Evolutionary conservation across 139 green algal genomes (phyloP).

Genomic region (Raphidocelis subcapitata): DNA sequence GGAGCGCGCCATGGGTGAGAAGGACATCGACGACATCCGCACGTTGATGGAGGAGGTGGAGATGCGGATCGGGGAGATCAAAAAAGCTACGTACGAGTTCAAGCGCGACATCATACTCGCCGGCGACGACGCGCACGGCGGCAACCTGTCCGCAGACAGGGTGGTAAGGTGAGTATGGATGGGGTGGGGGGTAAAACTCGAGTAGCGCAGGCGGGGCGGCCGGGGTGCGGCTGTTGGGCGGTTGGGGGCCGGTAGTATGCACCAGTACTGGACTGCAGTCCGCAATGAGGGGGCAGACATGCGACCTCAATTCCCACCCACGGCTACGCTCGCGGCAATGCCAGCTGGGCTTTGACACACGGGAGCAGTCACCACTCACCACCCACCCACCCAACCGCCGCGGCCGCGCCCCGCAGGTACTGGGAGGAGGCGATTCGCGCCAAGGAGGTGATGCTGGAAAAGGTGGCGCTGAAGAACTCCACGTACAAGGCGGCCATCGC

Average conservation of each 20-base stretch:
- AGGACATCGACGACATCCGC: slow-evolving; percentile 69
- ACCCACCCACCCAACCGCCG: too few relatives aligned
- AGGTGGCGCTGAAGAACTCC: slow-evolving; percentile 73
- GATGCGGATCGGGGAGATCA: slow-evolving; percentile 71
- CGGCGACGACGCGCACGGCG: slow-evolving; percentile 67
- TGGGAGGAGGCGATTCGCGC: slow-evolving; percentile 68
- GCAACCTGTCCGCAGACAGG: slow-evolving; percentile 71
- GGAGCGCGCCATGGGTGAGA: slow-evolving; percentile 39
- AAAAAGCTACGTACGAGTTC: slow-evolving; percentile 84
- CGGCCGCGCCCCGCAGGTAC: too few relatives aligned
- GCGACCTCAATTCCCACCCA: too few relatives aligned
- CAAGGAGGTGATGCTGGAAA: slow-evolving; percentile 71
- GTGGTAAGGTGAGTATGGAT: slow-evolving; percentile 50
- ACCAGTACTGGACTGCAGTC: too few relatives aligned
- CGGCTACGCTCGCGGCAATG: too few relatives aligned
- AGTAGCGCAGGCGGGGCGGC: too few relatives aligned
- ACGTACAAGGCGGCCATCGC: slow-evolving; percentile 65
- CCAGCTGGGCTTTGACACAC: too few relatives aligned
- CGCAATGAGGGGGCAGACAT: too few relatives aligned
- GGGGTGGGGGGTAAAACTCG: too few relatives aligned
- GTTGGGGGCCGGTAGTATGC: too few relatives aligned
- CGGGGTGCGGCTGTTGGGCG: too few relatives aligned
- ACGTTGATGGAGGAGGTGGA: slow-evolving; percentile 77
- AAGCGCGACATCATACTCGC: slow-evolving; percentile 84
- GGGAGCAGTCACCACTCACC: too few relatives aligned